Base-by-base conservation (phyloP, 805 yeast species). In the Pichia phayaonensis region DNA sequence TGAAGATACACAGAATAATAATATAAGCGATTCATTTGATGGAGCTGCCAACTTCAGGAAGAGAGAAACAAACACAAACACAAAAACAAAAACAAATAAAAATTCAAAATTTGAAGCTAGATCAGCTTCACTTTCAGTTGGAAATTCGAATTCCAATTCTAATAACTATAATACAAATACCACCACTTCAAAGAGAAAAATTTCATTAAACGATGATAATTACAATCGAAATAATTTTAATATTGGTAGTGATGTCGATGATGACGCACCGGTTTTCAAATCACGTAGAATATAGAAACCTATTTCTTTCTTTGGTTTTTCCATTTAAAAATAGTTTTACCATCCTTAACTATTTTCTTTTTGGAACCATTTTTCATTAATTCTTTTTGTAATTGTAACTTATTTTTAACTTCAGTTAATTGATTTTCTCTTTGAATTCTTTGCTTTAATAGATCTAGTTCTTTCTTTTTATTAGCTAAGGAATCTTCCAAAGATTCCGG, bases 351-450 rank as follows among this genome's bases (percentile, higher is more conserved):
- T 6, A 84, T 65, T 71, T 90, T 90, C 76, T 84, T 86, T 70
- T 86, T 87, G 54, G 81, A 80, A 0, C 98, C 98, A 57, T 83
- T 85, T 65, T 88, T 88, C 96, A 92, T 89, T 49, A 90, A 75
- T 62, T 90, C 95, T 54, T 86, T 80, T 60, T 90, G 95, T 50
- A 79, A 59, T 50, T 85, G 86, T 81, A 90, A 81, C 60, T 82
- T 79, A 41, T 74, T 75, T 61, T 88, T 84, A 18, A 92, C 86
- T 46, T 76, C 76, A 46, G 73, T 72, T 56, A 92, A 73, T 66
- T 90, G 80, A 48, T 74, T 69, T 54, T 82, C 86, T 59, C 96
- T 78, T 56, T 84, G 83, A 60, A 87, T 65, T 51, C 90, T 79
- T 52, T 74, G 75, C 61, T 86, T 78, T 48, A 88, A 70, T 41